Evolutionary conservation across 306 rosid species (phyloP).

Genomic region (Quillaja saponaria): DNA sequence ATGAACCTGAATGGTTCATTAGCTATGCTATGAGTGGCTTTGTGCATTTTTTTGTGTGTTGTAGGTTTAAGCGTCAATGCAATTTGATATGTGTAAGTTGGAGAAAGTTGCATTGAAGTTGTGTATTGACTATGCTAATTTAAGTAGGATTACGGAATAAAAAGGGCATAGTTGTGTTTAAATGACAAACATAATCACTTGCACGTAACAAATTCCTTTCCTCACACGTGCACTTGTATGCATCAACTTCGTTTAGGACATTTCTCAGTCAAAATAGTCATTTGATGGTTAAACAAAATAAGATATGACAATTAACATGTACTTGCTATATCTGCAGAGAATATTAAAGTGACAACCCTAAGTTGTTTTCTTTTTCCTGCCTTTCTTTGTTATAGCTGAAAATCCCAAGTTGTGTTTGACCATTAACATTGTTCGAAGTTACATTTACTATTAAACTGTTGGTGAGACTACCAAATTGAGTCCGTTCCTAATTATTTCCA

Average conservation of each 20-base stretch:
- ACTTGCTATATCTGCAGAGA: not conserved
- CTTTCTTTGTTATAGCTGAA: too few species aligned
- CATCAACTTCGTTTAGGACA: not conserved
- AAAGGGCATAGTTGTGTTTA: too few species aligned
- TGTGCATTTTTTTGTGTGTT: too few species aligned
- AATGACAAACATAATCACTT: too few species aligned
- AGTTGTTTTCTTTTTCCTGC: not conserved
- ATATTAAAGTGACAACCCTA: not conserved
- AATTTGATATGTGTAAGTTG: too few species aligned
- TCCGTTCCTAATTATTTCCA: too few species aligned
- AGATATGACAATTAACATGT: conserved; percentile 5
- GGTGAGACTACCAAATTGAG: not conserved
- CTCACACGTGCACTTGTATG: not conserved
- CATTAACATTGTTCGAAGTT: not conserved
- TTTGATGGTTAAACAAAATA: not conserved
- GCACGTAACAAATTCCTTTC: not conserved
- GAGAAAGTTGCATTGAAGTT: too few species aligned
- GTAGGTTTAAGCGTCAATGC: too few species aligned
- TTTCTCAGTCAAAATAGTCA: not conserved
- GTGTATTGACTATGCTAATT: too few species aligned
- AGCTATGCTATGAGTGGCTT: too few species aligned
- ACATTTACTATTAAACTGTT: conserved; percentile 3
- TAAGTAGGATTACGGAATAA: too few species aligned
- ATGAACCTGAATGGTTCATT: not conserved
- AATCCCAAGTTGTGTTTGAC: not conserved